Base-by-base conservation (phyloP, 192 early-diverging fungal species). In the Fimicolochytrium jonesii region DNA sequence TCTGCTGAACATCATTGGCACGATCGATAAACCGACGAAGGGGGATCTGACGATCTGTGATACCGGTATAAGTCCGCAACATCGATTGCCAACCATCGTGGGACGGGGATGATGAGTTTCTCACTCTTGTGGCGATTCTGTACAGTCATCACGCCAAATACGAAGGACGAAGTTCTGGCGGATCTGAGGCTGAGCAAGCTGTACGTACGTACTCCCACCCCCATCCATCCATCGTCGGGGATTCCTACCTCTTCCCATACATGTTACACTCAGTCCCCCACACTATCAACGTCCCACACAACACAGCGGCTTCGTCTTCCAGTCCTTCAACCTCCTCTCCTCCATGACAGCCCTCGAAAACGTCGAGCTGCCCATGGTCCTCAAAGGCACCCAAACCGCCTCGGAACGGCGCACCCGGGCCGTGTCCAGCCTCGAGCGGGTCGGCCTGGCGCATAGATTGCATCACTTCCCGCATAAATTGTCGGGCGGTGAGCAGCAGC, bases 1-100 rank as follows among this genome's bases (percentile, higher is more conserved):
- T 23, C 39, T 71, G 43, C 49, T 71, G 30, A 71, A 71, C 44
- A 67, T 71, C 18, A 47, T 71, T 25, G 69, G 69, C 13, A 71
- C 69, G 48, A 71, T 71, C n/a, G 69, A 71, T 50, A 67, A 66
- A 52, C 69, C 69, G 0, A 66, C 69, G 1, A 71, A 71, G 52
- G 69, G 69, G 22, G 64, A 71, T 17, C 45, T 71, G 50, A 54
- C 52, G 9, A 58, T 71, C 13, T 58, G 69, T 32, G 64, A 66
- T 20, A 69, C 52, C 6, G 45, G 68, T 69, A 48, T 13, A 17
- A 17, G 37, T 11, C 10, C 37, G 9, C 17, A 9, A 9, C 17
- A 9, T 39, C 37, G 17, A 39, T 17, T 39, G 17, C 17, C 37
- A 11, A 9, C 9, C 17, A 39, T n/a, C n/a, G n/a, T n/a, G n/a